Conservation (phyloP, 2,329 filamentous ascomycete species). For the Hypocreales sp. region DNA sequence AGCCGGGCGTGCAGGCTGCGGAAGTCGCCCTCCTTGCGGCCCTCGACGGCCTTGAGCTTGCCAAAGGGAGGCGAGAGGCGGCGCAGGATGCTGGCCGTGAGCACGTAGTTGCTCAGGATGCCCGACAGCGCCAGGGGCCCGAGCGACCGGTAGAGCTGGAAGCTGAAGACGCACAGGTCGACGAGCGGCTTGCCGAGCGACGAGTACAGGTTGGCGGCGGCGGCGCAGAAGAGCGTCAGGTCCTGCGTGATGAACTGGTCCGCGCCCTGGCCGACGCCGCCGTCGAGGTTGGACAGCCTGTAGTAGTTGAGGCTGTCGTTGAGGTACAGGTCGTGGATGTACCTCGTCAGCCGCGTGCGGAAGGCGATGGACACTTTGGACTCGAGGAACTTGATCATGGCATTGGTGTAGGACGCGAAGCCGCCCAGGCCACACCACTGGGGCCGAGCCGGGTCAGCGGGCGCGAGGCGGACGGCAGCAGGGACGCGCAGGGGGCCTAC, state of each 20-base stretch:
- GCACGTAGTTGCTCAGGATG: slow-evolving; percentile 81
- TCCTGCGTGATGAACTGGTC: slow-evolving; percentile 98
- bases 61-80: slow-evolving; percentile 88
- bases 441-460: slow-evolving; percentile 1
- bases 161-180: slow-evolving; percentile 96
- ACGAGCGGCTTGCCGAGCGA: slow-evolving; percentile 95
- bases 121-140: slow-evolving; percentile 78
- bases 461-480: background rate
- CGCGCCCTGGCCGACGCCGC: slow-evolving; percentile 77
- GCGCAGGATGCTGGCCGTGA: slow-evolving; percentile 80
- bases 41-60: slow-evolving; percentile 91
- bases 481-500: slow-evolving; percentile 17
- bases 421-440: slow-evolving; percentile 86
- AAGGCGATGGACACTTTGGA: slow-evolving; percentile 98
- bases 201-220: slow-evolving; percentile 85
- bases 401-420: slow-evolving; percentile 92
- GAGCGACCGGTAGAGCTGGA: slow-evolving; percentile 83
- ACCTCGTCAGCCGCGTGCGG: slow-evolving; percentile 82
- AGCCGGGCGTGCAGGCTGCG: slow-evolving; percentile 77
- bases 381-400: slow-evolving; percentile 97
- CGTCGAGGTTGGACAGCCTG: slow-evolving; percentile 83
- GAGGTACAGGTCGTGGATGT: slow-evolving; percentile 93
- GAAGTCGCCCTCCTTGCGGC: slow-evolving; percentile 89
- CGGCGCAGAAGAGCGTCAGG: slow-evolving; percentile 84
- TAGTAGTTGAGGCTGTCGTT: slow-evolving; percentile 95